A percentile compares a stretch with the other conserved stretches of the same genome.
These are phyloP conservation scores for Xylariaceae sp. DNA, from an alignment of 2,329 filamentous ascomycete species.

Conservation along the genomic window DNA sequence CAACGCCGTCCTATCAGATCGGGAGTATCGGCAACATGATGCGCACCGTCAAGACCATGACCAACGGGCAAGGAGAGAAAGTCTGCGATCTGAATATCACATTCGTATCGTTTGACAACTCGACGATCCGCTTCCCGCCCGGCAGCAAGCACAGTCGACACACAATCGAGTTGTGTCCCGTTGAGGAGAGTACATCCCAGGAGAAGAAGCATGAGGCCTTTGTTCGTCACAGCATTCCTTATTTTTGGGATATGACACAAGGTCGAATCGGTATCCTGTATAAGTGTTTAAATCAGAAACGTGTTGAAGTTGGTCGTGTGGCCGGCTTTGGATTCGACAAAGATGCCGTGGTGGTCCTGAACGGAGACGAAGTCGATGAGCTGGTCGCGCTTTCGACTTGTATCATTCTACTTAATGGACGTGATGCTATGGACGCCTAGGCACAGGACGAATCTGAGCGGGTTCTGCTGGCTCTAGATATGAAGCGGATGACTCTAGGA, in stretches of 20 bases:
- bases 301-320: slow-evolving; percentile 29
- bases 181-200: slow-evolving; percentile 18
- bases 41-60: slow-evolving; percentile 33
- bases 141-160: slow-evolving; percentile 29
- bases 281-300: slow-evolving; percentile 33
- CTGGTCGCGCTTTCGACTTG: slow-evolving; percentile 29
- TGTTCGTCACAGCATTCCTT: slow-evolving; percentile 30
- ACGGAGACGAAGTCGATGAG: slow-evolving; percentile 30
- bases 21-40: slow-evolving; percentile 33
- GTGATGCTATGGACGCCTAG: slow-evolving; percentile 32
- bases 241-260: slow-evolving; percentile 34
- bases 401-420: slow-evolving; percentile 31
- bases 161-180: slow-evolving; percentile 29
- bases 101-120: slow-evolving; percentile 31
- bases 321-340: slow-evolving; percentile 30
- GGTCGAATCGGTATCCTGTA: slow-evolving; percentile 29
- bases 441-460: too few relatives aligned
- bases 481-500: too few relatives aligned
- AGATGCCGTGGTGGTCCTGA: slow-evolving; percentile 30
- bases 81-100: slow-evolving; percentile 34
- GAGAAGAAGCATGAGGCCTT: slow-evolving; percentile 32
- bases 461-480: too few relatives aligned
- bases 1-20: slow-evolving; percentile 24
- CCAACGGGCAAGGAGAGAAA: slow-evolving; percentile 21
- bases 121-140: slow-evolving; percentile 28